Evolutionary conservation across 2,329 filamentous ascomycete genomes (phyloP), one percentile per base, ranked within the genome.

Genomic region (Xylaria hypoxylon): DNA sequence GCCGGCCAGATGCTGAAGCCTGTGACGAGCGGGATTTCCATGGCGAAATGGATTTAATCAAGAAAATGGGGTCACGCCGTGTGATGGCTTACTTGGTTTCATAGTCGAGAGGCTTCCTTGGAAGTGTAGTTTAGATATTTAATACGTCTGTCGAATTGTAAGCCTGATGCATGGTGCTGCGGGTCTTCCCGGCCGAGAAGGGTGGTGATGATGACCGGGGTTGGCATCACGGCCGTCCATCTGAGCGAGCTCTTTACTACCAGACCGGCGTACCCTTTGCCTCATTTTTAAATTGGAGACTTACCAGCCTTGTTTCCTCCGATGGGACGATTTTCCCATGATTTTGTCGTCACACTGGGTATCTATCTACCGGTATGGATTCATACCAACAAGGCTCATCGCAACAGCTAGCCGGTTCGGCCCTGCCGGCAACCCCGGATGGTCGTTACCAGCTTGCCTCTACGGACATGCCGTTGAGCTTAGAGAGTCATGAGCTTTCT

Each of bases 201-300:
- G 45, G 22, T 28, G 45, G 24, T 19, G 45, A 48, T 28, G 45
- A 3, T 48, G 19, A 48, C 45, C 24, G 45, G 45, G 45, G 22
- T 13, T 48, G 24, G 45, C 26, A 48, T 48, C 45, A 48, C 26
- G 45, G 45, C 45, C 26, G 22, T 48, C 45, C 19, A 48, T 48
- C 45, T 28, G 45, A 48, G 45, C 26, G 45, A 48, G 45, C 45
- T 48, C 45, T 48, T 48, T 48, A 19, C 45, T 48, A 26, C 45
- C 45, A 48, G 26, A 48, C 45, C 22, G 45, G 45, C 45, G 45
- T 28, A 48, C 24, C 45, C 45, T 48, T 48, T 48, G 45, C 45
- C 45, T 48, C 45, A 48, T 48, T 48, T 48, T 48, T 48, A 48
- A 48, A 48, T 48, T 48, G 22, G 45, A 48, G 45, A 48, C 45